Conservation (phyloP, 306 rosid genomes). For the Clitoria ternatea region DNA sequence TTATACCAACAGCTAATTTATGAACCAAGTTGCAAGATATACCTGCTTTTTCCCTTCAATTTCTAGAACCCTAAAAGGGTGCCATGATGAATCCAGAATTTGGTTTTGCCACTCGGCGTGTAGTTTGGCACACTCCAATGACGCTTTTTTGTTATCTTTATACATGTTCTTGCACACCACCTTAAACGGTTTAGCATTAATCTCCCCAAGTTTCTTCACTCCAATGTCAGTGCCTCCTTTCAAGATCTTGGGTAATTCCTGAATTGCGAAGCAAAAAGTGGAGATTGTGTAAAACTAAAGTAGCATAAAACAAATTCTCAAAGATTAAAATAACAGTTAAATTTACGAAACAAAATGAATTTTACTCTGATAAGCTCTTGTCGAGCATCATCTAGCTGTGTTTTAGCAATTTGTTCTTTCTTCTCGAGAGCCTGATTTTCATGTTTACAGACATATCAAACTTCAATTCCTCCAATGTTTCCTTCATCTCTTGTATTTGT, state of each 20-base stretch:
- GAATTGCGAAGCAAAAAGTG: not conserved
- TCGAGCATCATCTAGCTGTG: not conserved
- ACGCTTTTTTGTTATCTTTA: not conserved
- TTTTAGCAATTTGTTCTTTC: not conserved
- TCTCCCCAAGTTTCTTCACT: not conserved
- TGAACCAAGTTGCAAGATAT: not conserved
- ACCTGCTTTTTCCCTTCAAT: conserved; percentile 2
- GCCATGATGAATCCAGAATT: conserved; percentile 15
- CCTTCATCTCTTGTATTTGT: not conserved
- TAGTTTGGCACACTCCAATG: not conserved
- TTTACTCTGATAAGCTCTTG: not conserved
- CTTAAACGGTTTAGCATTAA: not conserved
- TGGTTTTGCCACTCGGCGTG: not conserved
- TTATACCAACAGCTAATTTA: not conserved
- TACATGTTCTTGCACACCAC: not conserved
- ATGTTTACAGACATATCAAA: not conserved
- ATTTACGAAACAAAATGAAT: not conserved
- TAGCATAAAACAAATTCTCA: too few species aligned
- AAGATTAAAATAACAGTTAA: not conserved
- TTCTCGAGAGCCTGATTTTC: not conserved
- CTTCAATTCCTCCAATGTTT: not conserved
- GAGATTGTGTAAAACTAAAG: too few species aligned
- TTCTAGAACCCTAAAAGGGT: not conserved
- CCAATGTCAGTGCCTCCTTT: not conserved
- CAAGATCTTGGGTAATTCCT: not conserved